Base-by-base conservation (phyloP, 257 asterid genomes). In the Echium plantagineum region DNA sequence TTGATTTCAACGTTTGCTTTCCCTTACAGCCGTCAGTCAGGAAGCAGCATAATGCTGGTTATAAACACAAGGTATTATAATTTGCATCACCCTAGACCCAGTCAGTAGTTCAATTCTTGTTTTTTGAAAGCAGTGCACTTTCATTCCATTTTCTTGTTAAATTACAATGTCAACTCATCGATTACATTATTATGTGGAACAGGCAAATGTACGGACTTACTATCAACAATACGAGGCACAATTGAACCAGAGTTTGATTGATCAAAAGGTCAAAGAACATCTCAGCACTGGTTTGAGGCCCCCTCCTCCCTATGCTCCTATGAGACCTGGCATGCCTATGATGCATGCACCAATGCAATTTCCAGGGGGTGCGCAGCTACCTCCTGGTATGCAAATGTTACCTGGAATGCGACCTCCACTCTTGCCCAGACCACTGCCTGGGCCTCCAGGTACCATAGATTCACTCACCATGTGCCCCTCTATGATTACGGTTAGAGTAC, bases 221-320 rank as follows among this genome's bases (percentile, higher is more conserved):
- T 91, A 91, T 76, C 98, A 91, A 69, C 96, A 85, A 75, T 91
- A 82, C 28, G 98, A 91, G 78, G 98, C 98, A 56, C 96, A 91
- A 61, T 74, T 91, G 53, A 91, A 88, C 69, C 98, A 91, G 64
- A 91, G 94, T 69, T 71, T 91, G 81, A 84, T 91, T 65, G 98
- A 91, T 70, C 98, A 91, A 69, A 88, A 81, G 57, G 95, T 91
- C 52, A 91, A 88, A 84, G 96, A 91, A 66, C 98, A 91, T 78
- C 80, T 91, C 5, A 28, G 32, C 32, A 28, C 32, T 28, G 96
- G 86, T 10, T 91, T 69, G 74, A 79, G 96, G 73, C 93, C 95
- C 7, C 84, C 73, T 28, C 32, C 32, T 66, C 80, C 94, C 64
- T 85, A 77, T 78, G 51, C 69, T 52, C 89, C 65, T 42, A n/a